These are phyloP conservation scores for Anthracocystis setariae DNA, from an alignment of 1,284 basidiomycete species.

Conservation along the genomic window DNA sequence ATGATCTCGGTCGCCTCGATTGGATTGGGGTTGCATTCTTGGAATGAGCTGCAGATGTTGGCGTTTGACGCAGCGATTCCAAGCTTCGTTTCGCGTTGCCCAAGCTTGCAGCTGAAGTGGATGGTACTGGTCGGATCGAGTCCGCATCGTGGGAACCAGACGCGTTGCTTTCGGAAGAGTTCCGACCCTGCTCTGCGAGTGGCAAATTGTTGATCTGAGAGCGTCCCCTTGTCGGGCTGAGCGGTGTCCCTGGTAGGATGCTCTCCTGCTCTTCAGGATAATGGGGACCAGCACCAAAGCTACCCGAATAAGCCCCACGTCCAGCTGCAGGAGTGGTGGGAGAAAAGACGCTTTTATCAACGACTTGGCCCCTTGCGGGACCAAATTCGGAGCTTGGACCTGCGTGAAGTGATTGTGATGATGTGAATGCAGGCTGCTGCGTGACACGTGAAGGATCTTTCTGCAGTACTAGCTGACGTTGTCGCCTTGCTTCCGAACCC, in stretches of 20 bases:
- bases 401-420: too few species aligned
- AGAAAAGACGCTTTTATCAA: slow-evolving; percentile 36
- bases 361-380: slow-evolving; percentile 15
- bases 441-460: not conserved
- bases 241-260: slow-evolving; percentile 39
- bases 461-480: slow-evolving; percentile 21
- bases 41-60: slow-evolving; percentile 15
- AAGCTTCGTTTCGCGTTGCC: slow-evolving; percentile 8
- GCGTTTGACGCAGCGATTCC: slow-evolving; percentile 30
- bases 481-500: slow-evolving; percentile 22
- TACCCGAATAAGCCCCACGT: slow-evolving; percentile 4
- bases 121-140: slow-evolving; percentile 25
- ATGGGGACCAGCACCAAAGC: not conserved
- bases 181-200: not conserved
- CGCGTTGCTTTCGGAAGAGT: not conserved
- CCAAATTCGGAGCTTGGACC: not conserved
- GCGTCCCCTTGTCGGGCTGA: slow-evolving; percentile 49
- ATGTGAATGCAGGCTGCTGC: not conserved
- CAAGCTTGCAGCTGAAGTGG: slow-evolving; percentile 19
- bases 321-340: slow-evolving; percentile 35
- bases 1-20: slow-evolving; percentile 19
- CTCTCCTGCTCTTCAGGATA: slow-evolving; percentile 18
- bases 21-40: slow-evolving; percentile 19
- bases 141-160: slow-evolving; percentile 12
- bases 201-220: slow-evolving; percentile 21